Conservation (phyloP, 2,329 filamentous ascomycete genomes). For the Penicillium nordicum region DNA sequence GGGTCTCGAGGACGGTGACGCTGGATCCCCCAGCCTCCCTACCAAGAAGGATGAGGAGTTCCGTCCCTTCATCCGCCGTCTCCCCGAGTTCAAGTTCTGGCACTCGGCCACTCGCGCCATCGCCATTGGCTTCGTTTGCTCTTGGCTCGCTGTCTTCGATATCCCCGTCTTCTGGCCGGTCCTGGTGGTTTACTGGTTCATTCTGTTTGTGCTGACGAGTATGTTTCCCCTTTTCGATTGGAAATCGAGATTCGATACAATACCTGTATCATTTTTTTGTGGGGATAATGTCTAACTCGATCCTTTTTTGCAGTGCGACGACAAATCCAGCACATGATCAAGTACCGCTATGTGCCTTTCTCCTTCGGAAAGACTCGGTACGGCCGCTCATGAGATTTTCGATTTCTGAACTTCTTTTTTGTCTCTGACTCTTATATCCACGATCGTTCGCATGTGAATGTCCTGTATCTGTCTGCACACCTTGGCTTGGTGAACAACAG, state of each 20-base stretch:
- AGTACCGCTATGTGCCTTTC: slow-evolving; percentile 97
- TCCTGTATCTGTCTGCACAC: slow-evolving; percentile 15
- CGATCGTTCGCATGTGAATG: slow-evolving; percentile 8
- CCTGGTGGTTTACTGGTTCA: slow-evolving; percentile 97
- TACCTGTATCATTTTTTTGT: not conserved
- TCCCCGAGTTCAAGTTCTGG: slow-evolving; percentile 99
- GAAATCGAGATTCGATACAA: not conserved
- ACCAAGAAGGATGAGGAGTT: slow-evolving; percentile 98
- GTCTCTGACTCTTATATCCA: slow-evolving; percentile 10
- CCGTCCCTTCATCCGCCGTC: slow-evolving; percentile 88
- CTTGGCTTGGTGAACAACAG: slow-evolving; percentile 4
- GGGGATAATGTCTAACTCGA: slow-evolving; percentile 8
- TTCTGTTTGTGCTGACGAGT: slow-evolving; percentile 94
- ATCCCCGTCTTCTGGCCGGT: slow-evolving; percentile 99
- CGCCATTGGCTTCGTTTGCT: slow-evolving; percentile 77
- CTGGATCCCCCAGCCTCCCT: slow-evolving; percentile 65
- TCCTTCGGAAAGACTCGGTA: slow-evolving; percentile 86
- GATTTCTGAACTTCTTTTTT: slow-evolving; percentile 5
- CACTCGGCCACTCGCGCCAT: slow-evolving; percentile 89
- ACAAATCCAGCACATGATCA: slow-evolving; percentile 99
- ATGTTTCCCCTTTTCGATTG: slow-evolving; percentile 42
- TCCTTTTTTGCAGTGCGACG: slow-evolving; percentile 70
- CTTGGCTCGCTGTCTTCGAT: slow-evolving; percentile 92
- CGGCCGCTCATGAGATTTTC: slow-evolving; percentile 36
- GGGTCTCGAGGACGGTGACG: slow-evolving; percentile 90